phyloP scores from a whole-genome alignment of 176 grass and related monocot species.

The Leersia perrieri region DNA sequence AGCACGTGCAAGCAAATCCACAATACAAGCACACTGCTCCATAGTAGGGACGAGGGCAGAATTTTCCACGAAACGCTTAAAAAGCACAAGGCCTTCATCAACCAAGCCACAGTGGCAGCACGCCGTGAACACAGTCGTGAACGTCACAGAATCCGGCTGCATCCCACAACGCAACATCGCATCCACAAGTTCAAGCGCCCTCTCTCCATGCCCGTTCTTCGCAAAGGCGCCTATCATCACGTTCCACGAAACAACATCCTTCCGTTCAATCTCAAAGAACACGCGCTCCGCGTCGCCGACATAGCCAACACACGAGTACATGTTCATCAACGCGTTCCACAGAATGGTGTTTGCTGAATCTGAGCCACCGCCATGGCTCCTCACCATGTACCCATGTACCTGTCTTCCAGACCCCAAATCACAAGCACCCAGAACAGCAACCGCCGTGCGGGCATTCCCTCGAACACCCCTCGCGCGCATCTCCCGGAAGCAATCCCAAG shows the following conservation, averaged over 20 bases:
- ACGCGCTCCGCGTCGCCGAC: conserved; percentile 36
- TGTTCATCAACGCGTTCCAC: conserved; percentile 54
- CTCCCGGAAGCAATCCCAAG: conserved; percentile 47
- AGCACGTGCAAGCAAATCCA: conserved; percentile 69
- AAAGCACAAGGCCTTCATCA: conserved; percentile 48
- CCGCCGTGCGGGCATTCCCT: conserved; percentile 44
- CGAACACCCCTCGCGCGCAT: conserved; percentile 49
- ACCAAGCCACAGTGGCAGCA: conserved; percentile 67
- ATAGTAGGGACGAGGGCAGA: conserved; percentile 25
- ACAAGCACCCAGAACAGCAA: conserved; percentile 45
- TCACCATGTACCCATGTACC: conserved; percentile 49
- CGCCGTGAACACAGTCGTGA: conserved; percentile 53
- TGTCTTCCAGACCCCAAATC: conserved; percentile 54
- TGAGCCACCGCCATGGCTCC: background rate
- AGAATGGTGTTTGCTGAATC: conserved; percentile 14
- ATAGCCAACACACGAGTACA: conserved; percentile 61
- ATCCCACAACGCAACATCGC: conserved; percentile 27
- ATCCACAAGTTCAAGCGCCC: conserved; percentile 50
- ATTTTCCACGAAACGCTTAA: conserved; percentile 35
- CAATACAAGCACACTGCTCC: conserved; percentile 67
- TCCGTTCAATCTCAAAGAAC: conserved; percentile 48
- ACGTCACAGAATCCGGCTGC: conserved; percentile 52
- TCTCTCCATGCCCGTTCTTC: conserved; percentile 44
- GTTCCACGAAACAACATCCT: conserved; percentile 69
- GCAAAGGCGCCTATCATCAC: conserved; percentile 60